phyloP scores from a whole-genome alignment of 2,329 filamentous ascomycete species.

The Verticillium nonalfalfae region DNA sequence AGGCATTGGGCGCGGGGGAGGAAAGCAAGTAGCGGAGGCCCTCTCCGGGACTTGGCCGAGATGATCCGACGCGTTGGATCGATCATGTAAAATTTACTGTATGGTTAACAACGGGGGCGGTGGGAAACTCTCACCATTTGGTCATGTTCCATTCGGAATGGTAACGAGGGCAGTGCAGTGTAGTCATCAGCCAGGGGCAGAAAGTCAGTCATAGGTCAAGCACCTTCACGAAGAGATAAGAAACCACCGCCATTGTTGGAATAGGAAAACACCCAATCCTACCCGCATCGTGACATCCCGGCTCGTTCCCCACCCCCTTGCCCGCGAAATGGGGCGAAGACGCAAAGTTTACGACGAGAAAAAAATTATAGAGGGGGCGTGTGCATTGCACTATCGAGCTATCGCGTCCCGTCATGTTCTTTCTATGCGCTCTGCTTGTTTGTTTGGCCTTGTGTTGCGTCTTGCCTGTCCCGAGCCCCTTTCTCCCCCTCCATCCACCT shows the following conservation, averaged over 20 bases:
- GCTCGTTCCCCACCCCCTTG: no score
- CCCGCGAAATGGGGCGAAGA: no score
- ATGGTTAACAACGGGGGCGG: neutral
- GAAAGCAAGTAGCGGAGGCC: neutral
- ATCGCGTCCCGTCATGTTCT: no score
- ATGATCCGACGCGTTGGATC: neutral
- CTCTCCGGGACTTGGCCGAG: neutral
- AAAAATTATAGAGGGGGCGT: neutral
- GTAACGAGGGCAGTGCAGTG: neutral
- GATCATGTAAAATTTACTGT: neutral
- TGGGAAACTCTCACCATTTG: neutral
- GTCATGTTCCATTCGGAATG: no score
- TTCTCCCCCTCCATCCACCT: neutral
- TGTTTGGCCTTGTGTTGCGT: neutral
- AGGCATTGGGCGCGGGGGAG: constrained; percentile 7
- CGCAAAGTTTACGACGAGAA: no score
- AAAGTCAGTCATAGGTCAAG: neutral
- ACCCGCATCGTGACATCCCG: no score
- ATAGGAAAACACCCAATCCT: no score
- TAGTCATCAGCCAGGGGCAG: neutral
- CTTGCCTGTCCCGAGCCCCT: neutral
- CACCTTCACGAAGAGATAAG: neutral
- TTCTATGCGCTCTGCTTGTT: no score
- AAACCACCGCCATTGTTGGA: neutral
- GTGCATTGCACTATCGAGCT: neutral